Percentiles rank a stretch among this genome's conserved stretches.
Evolutionary conservation across 1,139 yeast species (phyloP).

Genomic region (Kodamaea arcana): DNA sequence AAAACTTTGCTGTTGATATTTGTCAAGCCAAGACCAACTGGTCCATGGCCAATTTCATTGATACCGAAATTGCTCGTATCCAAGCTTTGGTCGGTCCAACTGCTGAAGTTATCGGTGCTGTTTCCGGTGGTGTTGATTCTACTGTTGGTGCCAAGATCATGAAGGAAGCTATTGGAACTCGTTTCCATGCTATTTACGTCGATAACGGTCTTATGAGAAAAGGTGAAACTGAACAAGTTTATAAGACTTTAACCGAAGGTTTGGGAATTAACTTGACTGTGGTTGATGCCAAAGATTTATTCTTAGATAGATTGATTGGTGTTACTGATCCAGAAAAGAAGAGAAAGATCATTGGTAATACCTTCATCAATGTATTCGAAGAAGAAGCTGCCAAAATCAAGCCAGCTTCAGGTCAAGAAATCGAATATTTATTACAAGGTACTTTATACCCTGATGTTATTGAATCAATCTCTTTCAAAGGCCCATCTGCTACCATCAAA

Average conservation of each 20-base stretch:
- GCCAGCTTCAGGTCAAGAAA: conserved; percentile 85
- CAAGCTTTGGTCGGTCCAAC: conserved; percentile 90
- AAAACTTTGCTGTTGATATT: conserved; percentile 88
- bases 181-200: conserved; percentile 97
- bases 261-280: conserved; percentile 92
- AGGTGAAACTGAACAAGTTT: conserved; percentile 85
- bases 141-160: conserved; percentile 98
- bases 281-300: conserved; percentile 89
- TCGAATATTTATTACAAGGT: conserved; percentile 93
- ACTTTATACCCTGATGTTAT: conserved; percentile 98
- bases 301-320: conserved; percentile 81
- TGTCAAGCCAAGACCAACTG: conserved; percentile 87
- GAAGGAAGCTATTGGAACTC: conserved; percentile 97
- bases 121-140: conserved; percentile 99
- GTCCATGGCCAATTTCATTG: conserved; percentile 98
- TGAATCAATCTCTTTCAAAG: conserved; percentile 97
- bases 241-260: conserved; percentile 86
- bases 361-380: conserved; percentile 95
- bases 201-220: conserved; percentile 97
- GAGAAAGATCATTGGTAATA: conserved; percentile 97
- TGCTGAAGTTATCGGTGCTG: conserved; percentile 99
- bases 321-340: conserved; percentile 98
- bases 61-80: conserved; percentile 91
- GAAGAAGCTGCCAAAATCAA: conserved; percentile 90
- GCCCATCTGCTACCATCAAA: conserved; percentile 98